Evolutionary conservation across 441 rosid species (phyloP).

Genomic region (Pelargonium australe): DNA sequence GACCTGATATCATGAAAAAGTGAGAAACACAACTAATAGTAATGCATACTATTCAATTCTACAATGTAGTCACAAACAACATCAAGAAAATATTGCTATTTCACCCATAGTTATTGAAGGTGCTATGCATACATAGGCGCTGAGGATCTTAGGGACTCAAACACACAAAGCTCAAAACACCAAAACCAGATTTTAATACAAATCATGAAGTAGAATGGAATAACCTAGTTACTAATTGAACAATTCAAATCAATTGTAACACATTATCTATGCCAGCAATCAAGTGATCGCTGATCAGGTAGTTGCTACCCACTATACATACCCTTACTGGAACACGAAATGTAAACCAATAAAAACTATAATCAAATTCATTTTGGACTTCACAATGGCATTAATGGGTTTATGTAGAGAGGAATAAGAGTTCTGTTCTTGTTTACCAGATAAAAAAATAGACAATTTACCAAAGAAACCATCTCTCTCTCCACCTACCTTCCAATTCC

Average conservation of each 20-base stretch:
- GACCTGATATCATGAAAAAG: slow-evolving; percentile 38
- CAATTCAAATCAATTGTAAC: too few species aligned
- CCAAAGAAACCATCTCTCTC: too few species aligned
- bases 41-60: slow-evolving; percentile 17
- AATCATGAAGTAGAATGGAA: neutral
- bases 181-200: neutral
- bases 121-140: neutral
- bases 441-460: too few species aligned
- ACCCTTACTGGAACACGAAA: neutral
- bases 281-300: neutral
- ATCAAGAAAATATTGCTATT: slow-evolving; percentile 7
- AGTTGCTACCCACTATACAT: neutral
- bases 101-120: neutral
- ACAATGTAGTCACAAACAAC: slow-evolving; percentile 6
- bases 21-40: slow-evolving; percentile 17
- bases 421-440: too few species aligned
- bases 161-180: neutral
- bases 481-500: neutral
- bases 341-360: neutral
- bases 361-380: neutral
- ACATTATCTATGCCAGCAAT: neutral
- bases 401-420: neutral
- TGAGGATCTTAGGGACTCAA: neutral
- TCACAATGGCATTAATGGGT: neutral
- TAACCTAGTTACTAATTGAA: too few species aligned